Conservation (phyloP, 306 rosid genomes). For the Luffa aegyptiaca region DNA sequence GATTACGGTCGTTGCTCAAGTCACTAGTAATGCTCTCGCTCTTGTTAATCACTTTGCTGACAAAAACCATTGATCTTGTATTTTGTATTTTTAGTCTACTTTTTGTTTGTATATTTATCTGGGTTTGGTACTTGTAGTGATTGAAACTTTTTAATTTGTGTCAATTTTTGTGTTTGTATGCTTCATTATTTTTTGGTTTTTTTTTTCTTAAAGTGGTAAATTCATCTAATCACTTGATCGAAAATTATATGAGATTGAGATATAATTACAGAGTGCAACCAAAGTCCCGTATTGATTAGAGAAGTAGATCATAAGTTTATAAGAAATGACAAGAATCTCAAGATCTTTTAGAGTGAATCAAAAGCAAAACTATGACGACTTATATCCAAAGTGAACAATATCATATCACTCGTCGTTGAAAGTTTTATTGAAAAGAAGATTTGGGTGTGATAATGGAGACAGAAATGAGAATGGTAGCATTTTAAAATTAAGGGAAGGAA, state of each 20-base stretch:
- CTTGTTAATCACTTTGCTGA: conserved; percentile 58
- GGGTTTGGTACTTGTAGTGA: not conserved
- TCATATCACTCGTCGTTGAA: too few relatives aligned
- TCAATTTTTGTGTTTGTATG: not conserved
- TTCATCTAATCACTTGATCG: too few relatives aligned
- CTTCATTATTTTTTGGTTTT: not conserved
- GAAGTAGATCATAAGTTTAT: too few relatives aligned
- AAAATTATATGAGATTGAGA: too few relatives aligned
- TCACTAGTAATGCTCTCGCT: conserved; percentile 80
- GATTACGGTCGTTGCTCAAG: conserved; percentile 41
- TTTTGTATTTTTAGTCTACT: not conserved
- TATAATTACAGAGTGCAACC: too few relatives aligned
- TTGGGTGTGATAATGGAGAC: not conserved
- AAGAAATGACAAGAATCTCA: too few relatives aligned
- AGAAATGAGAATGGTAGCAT: too few relatives aligned
- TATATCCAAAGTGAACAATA: too few relatives aligned
- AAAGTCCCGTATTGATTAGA: too few relatives aligned
- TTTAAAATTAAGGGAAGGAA: not conserved
- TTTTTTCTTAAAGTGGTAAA: too few relatives aligned
- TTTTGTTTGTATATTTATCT: not conserved
- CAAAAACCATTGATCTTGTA: conserved; percentile 8
- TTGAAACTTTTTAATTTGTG: not conserved
- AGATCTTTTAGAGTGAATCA: too few relatives aligned
- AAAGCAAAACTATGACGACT: too few relatives aligned
- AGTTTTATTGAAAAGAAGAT: not conserved